phyloP scores from a whole-genome alignment of 1,139 yeast genomes.

The Candida sojae region DNA sequence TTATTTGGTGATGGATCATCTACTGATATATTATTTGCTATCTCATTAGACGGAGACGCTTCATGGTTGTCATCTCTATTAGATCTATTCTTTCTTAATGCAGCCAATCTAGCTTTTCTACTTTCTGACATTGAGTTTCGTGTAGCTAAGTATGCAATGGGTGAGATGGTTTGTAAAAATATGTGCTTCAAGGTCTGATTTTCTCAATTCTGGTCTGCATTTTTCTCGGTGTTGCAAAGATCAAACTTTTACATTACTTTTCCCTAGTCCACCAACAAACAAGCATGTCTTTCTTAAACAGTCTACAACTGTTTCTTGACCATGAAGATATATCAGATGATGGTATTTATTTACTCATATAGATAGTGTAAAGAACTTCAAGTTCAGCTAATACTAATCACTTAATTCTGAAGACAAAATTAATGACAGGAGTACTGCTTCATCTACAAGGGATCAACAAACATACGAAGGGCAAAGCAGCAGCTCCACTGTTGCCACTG shows the following conservation, averaged over 20 bases:
- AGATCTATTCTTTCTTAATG: constrained; percentile 21
- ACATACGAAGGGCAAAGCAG: background rate
- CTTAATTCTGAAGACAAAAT: background rate
- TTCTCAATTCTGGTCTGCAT: background rate
- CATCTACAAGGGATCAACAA: background rate
- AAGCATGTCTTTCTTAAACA: constrained; percentile 15
- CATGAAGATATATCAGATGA: constrained; percentile 8
- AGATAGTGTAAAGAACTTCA: background rate
- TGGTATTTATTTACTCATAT: constrained; percentile 10
- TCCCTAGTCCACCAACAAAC: background rate
- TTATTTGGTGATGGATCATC: background rate
- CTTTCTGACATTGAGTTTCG: constrained; percentile 11
- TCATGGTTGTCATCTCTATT: constrained; percentile 1
- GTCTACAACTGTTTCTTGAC: constrained; percentile 12
- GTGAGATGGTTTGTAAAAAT: too few species aligned
- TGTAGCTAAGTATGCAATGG: background rate
- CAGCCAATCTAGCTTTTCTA: constrained; percentile 26
- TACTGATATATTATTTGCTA: background rate
- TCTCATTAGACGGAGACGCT: background rate
- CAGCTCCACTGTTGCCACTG: background rate
- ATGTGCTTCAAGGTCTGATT: too few species aligned
- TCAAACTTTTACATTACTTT: background rate
- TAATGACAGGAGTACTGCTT: background rate
- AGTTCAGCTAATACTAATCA: background rate
- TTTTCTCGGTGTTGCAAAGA: constrained; percentile 11